Percentiles rank a stretch among this genome's conserved stretches.
phyloP scores from a whole-genome alignment of 345 rosid genomes.

The Crucihimalaya himalaica region DNA sequence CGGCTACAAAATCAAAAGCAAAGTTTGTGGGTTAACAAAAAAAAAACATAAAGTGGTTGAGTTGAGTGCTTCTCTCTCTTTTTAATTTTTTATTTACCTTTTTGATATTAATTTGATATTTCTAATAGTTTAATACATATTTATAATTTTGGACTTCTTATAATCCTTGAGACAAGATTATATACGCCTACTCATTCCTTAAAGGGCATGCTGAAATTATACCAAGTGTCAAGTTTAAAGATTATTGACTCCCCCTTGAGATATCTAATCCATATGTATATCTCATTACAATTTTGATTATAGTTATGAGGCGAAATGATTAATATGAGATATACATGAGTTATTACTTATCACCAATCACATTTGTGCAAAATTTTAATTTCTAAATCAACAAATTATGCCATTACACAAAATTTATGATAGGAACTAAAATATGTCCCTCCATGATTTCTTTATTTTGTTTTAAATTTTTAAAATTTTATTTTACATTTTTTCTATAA shows the following conservation, averaged over 20 bases:
- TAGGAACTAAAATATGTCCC: neutral
- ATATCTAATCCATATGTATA: neutral
- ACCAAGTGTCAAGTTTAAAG: constrained; percentile 19
- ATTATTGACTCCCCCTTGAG: neutral
- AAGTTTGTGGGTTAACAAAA: constrained; percentile 30
- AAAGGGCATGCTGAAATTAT: constrained; percentile 36
- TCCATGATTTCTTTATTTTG: neutral
- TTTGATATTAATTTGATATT: neutral
- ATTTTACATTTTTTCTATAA: neutral
- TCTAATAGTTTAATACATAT: neutral
- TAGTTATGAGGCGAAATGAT: neutral
- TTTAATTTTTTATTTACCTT: constrained; percentile 31
- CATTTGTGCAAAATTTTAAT: neutral
- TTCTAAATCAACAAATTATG: neutral
- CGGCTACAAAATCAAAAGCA: constrained; percentile 39
- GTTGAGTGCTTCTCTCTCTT: constrained; percentile 34
- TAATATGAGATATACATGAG: neutral
- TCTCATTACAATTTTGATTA: neutral
- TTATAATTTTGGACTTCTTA: constrained; percentile 11
- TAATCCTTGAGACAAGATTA: constrained; percentile 34
- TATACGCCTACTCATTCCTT: constrained; percentile 35
- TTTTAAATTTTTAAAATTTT: neutral
- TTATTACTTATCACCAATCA: neutral
- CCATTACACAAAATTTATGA: neutral
- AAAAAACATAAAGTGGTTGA: constrained; percentile 26